Conservation (phyloP, 768 basidiomycete species). For the Rhizopogon vesiculosus region DNA sequence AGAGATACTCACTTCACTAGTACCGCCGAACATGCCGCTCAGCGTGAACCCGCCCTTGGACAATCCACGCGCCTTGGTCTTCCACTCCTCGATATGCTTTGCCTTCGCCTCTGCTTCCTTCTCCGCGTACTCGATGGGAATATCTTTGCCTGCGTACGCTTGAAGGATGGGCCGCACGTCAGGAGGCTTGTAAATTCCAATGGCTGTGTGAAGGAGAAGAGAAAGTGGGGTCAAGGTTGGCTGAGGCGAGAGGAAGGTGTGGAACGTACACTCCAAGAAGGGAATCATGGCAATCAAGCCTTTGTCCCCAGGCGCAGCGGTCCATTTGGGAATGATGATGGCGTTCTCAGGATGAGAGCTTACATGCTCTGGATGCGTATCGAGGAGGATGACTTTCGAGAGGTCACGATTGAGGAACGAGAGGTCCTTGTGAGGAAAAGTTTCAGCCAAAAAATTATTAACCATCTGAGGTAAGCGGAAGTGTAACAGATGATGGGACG, state of each 20-base stretch:
- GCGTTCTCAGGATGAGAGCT: constrained; percentile 85
- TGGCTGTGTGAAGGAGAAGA: constrained; percentile 44
- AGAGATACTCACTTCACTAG: constrained; percentile 22
- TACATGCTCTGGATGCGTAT: constrained; percentile 77
- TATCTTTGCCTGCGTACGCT: constrained; percentile 83
- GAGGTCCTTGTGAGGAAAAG: constrained; percentile 55
- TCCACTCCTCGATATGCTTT: constrained; percentile 79
- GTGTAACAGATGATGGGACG: background rate
- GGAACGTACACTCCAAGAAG: constrained; percentile 83
- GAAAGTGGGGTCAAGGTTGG: background rate
- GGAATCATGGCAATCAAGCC: constrained; percentile 92
- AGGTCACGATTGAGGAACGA: constrained; percentile 94
- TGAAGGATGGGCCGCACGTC: constrained; percentile 88
- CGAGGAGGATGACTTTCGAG: constrained; percentile 82
- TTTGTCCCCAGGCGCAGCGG: constrained; percentile 67
- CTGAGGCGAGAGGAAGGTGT: background rate
- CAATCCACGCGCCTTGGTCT: constrained; percentile 37
- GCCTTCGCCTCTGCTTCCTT: constrained; percentile 81
- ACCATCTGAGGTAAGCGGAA: no score
- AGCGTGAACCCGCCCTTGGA: constrained; percentile 38
- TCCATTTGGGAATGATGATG: constrained; percentile 81
- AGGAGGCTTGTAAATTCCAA: constrained; percentile 83
- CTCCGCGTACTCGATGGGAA: constrained; percentile 85
- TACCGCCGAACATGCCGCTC: constrained; percentile 37
- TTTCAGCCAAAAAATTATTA: background rate